Percentiles rank a stretch among this genome's conserved stretches.
phyloP scores from a whole-genome alignment of 345 rosid genomes.

The Camelina laxa region DNA sequence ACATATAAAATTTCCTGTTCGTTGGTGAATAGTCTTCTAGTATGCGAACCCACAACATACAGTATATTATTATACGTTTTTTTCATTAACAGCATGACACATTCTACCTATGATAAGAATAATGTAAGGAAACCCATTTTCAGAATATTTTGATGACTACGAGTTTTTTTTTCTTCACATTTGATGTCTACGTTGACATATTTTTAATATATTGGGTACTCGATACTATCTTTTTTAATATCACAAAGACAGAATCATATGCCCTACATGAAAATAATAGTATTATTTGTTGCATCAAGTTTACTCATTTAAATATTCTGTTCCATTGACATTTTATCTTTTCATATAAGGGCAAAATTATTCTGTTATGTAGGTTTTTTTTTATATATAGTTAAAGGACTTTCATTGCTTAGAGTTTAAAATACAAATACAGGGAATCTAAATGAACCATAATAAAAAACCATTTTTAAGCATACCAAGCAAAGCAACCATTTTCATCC shows the following conservation, averaged over 20 bases:
- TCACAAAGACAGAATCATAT: constrained; percentile 37
- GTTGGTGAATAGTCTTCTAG: not conserved
- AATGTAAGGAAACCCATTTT: not conserved
- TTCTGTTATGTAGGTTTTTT: constrained; percentile 3
- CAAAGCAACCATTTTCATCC: not conserved
- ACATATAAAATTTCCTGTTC: not conserved
- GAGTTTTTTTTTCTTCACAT: not conserved
- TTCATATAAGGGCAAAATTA: constrained; percentile 25
- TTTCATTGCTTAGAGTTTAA: too few species aligned
- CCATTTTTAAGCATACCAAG: too few species aligned
- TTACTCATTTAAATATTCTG: constrained; percentile 22
- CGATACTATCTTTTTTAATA: constrained; percentile 14
- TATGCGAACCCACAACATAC: not conserved
- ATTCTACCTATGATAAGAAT: not conserved
- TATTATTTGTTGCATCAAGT: not conserved
- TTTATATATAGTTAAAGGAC: too few species aligned
- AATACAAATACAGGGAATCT: too few species aligned
- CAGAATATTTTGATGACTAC: not conserved
- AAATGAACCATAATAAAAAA: too few species aligned
- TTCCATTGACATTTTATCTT: constrained; percentile 31
- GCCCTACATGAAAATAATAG: constrained; percentile 23
- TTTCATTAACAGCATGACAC: not conserved
- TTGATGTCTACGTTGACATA: constrained; percentile 18
- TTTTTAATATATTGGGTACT: constrained; percentile 6
- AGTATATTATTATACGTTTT: not conserved